phyloP scores from a whole-genome alignment of 495 filamentous ascomycete species.

The Neurospora sp. region DNA sequence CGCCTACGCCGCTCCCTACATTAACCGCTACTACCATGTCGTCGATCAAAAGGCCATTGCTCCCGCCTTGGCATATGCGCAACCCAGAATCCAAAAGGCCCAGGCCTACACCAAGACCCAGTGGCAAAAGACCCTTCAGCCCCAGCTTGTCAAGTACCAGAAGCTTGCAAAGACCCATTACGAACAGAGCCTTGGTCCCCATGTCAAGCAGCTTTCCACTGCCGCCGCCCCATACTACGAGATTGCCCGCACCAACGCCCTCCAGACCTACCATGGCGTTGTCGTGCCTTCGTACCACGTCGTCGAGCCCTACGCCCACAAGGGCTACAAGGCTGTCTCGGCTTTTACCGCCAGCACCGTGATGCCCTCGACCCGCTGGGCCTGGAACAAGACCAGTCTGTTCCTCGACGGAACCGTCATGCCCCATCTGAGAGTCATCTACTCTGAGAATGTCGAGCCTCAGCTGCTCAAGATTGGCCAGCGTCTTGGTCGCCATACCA shows the following conservation, averaged over 20 bases:
- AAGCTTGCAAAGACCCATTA: constrained; percentile 54
- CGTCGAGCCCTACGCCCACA: constrained; percentile 61
- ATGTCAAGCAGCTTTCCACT: constrained; percentile 51
- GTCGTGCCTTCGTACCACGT: constrained; percentile 66
- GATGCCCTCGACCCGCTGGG: constrained; percentile 59
- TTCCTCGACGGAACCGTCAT: constrained; percentile 66
- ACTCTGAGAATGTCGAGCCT: constrained; percentile 86
- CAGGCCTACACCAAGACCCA: constrained; percentile 54
- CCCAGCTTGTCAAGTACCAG: constrained; percentile 56
- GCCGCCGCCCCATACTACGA: constrained; percentile 62
- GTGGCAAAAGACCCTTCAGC: constrained; percentile 69
- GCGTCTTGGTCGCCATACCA: constrained; percentile 68
- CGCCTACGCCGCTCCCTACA: constrained; percentile 69
- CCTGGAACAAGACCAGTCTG: constrained; percentile 53
- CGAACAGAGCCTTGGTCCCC: constrained; percentile 55
- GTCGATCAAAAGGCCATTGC: constrained; percentile 57
- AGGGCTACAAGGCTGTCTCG: constrained; percentile 55
- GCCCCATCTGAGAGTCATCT: constrained; percentile 69
- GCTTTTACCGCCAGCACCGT: constrained; percentile 58
- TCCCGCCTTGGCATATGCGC: constrained; percentile 54
- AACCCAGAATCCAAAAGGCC: constrained; percentile 58
- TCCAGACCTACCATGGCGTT: constrained; percentile 58
- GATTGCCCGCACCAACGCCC: constrained; percentile 46
- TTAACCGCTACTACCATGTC: constrained; percentile 64
- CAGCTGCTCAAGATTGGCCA: constrained; percentile 88